phyloP scores from a whole-genome alignment of 2,329 filamentous ascomycete species.

The Microdochium nivale region DNA sequence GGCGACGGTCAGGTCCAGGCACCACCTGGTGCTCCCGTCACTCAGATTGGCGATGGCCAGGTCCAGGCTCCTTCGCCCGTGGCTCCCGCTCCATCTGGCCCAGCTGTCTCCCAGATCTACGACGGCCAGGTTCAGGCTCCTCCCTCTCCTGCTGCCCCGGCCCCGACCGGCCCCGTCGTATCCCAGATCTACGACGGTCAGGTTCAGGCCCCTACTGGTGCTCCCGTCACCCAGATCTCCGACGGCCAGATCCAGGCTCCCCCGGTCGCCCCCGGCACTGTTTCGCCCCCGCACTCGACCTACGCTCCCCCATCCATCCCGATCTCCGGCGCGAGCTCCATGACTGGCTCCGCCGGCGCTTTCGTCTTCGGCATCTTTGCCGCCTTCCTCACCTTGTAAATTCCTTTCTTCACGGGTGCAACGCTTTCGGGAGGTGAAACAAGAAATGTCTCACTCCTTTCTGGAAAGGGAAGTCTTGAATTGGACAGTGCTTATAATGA shows the following conservation, averaged over 20 bases:
- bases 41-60: constrained; percentile 39
- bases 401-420: too few relatives aligned
- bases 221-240: constrained; percentile 1
- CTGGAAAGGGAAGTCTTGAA: too few relatives aligned
- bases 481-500: too few relatives aligned
- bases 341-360: constrained; percentile 23
- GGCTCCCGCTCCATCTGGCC: constrained; percentile 4
- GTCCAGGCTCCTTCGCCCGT: constrained; percentile 15
- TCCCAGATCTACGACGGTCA: background rate
- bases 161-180: background rate
- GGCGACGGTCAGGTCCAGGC: constrained; percentile 41
- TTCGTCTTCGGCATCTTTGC: constrained; percentile 23
- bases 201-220: background rate
- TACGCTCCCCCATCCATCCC: constrained; percentile 15
- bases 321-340: constrained; percentile 18
- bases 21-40: constrained; percentile 16
- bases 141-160: constrained; percentile 1
- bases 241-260: constrained; percentile 3
- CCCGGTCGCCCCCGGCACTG: background rate
- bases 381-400: constrained; percentile 26
- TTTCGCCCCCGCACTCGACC: constrained; percentile 5
- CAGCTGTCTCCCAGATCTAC: constrained; percentile 6
- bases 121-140: constrained; percentile 1
- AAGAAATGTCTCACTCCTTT: too few relatives aligned
- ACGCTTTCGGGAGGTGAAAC: too few relatives aligned